phyloP scores from a whole-genome alignment of 768 basidiomycete genomes.

The Lentinula detonsa region DNA sequence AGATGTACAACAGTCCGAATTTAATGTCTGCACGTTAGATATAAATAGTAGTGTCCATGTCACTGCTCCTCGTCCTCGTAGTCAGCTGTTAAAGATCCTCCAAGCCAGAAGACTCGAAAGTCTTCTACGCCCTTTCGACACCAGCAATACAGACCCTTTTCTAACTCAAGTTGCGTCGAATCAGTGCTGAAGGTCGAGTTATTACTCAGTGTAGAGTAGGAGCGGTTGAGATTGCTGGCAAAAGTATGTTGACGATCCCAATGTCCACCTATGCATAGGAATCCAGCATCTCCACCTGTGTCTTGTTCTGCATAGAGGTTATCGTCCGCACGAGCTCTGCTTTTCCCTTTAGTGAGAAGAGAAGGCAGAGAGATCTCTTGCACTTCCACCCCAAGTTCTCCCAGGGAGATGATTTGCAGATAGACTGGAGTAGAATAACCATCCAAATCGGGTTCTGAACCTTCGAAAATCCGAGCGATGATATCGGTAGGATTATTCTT shows the following conservation, averaged over 20 bases:
- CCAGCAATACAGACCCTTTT: conserved; percentile 77
- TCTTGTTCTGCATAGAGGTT: conserved; percentile 52
- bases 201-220: conserved; percentile 35
- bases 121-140: conserved; percentile 66
- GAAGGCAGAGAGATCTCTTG: conserved; percentile 58
- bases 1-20: no score
- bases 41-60: background rate
- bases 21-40: background rate
- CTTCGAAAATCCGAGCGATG: conserved; percentile 41
- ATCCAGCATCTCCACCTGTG: conserved; percentile 58
- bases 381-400: conserved; percentile 68
- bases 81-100: conserved; percentile 39
- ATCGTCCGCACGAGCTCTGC: conserved; percentile 36
- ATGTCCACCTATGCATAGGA: conserved; percentile 45
- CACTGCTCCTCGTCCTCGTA: conserved; percentile 22
- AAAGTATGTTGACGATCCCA: conserved; percentile 37
- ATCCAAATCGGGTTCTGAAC: conserved; percentile 17
- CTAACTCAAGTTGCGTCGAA: conserved; percentile 43
- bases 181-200: conserved; percentile 39
- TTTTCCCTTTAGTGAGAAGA: conserved; percentile 49
- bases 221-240: conserved; percentile 30
- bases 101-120: conserved; percentile 81
- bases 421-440: conserved; percentile 29
- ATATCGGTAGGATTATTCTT: conserved; percentile 50
- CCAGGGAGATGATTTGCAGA: conserved; percentile 66